Base-by-base conservation (phyloP, 78 protist genomes). In the Polysphondylium violaceum region DNA sequence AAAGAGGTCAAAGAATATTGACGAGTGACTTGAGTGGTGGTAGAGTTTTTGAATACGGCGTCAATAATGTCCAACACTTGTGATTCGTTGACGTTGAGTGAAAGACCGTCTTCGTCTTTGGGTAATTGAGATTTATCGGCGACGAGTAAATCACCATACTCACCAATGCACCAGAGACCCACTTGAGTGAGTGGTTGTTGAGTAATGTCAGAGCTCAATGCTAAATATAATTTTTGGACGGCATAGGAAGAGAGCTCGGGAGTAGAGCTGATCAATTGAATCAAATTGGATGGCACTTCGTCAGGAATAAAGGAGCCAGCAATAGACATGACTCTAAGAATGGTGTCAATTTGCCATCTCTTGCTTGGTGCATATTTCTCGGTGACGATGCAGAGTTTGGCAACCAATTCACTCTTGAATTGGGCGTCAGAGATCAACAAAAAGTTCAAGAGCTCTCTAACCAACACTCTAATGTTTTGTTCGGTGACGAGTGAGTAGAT, bases 301-400 rank as follows among this genome's bases (percentile, higher is more conserved):
- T 95, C 98, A 2, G 79, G 94, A 41, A 93, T 94, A 50, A 60
- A 90, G 58, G 86, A 74, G n/a, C 97, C 94, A 8, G 97, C 98
- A 29, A 77, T 53, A 41, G 41, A n/a, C 88, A 98, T 60, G 17
- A 97, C 95, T 51, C 92, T 31, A 47, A 98, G 55, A 31, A 97
- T 43, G 3, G 98, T 98, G 88, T 99, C 99, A 25, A 96, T 64
- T 43, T 97, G 99, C 99, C 99, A 99, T 25, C 96, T 93, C 56
- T 63, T 73, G 41, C 59, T 90, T 29, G 99, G 98, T 33, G 99
- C 93, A 60, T 64, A 88, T 14, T 77, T 64, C 59, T 97, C 99
- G 7, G 95, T 87, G 19, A 95, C 96, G 16, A 38, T n/a, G 88
- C 96, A 88, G 23, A 98, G 59, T 65, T 97, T 96, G 7, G 91